Conservation (phyloP, 768 basidiomycete genomes). For the Lactarius deliciosus region DNA sequence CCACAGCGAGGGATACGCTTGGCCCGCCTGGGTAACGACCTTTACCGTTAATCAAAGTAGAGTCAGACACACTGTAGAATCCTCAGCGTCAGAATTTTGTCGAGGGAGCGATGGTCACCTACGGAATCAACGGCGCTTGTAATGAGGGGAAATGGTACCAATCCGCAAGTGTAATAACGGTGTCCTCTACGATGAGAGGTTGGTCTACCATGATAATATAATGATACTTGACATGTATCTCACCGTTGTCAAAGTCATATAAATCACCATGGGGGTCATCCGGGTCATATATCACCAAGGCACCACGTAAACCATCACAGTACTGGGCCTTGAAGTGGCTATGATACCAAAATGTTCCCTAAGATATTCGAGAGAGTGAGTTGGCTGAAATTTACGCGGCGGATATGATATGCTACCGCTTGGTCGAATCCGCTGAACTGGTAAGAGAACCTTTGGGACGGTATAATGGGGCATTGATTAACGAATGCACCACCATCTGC, state of each 20-base stretch:
- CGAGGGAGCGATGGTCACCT: background rate
- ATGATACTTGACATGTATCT: background rate
- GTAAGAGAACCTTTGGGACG: constrained; percentile 44
- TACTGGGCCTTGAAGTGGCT: constrained; percentile 41
- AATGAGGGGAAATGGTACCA: constrained; percentile 28
- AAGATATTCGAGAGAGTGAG: background rate
- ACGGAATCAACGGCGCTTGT: background rate
- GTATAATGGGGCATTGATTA: constrained; percentile 48
- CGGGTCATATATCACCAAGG: constrained; percentile 34
- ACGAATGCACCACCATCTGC: constrained; percentile 45
- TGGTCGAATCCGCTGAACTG: constrained; percentile 37
- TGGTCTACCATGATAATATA: background rate
- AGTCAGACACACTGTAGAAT: constrained; percentile 18
- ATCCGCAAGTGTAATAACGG: constrained; percentile 33
- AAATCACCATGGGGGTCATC: constrained; percentile 30
- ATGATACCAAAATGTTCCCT: constrained; percentile 40
- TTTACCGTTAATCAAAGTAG: constrained; percentile 29
- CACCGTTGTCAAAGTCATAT: constrained; percentile 34
- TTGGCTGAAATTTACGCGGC: constrained; percentile 28
- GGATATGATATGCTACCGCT: constrained; percentile 38
- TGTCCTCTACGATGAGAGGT: constrained; percentile 19
- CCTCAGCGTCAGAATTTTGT: background rate
- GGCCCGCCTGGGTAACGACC: constrained; percentile 28
- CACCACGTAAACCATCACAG: constrained; percentile 37
- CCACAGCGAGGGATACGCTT: constrained; percentile 4